phyloP scores from a whole-genome alignment of 2,329 filamentous ascomycete species.

The Penicillium brasilianum region DNA sequence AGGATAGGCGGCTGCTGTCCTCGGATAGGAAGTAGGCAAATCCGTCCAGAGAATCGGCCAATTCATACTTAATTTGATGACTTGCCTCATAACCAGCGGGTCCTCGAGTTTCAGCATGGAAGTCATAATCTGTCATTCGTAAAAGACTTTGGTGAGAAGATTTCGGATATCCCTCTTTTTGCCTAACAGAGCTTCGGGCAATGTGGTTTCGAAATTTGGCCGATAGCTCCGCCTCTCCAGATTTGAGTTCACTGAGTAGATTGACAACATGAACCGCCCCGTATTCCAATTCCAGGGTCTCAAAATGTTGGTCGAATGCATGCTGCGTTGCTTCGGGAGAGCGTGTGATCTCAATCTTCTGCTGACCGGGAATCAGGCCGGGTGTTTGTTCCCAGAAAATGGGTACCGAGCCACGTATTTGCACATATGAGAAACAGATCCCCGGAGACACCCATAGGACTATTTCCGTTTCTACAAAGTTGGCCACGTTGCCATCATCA shows the following conservation, averaged over 20 bases:
- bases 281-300: conserved; percentile 81
- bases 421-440: conserved; percentile 89
- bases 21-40: conserved; percentile 94
- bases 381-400: conserved; percentile 96
- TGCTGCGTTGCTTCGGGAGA: conserved; percentile 90
- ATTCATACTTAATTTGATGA: conserved; percentile 77
- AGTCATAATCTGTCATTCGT: conserved; percentile 87
- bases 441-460: conserved; percentile 81
- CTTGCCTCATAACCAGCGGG: conserved; percentile 88
- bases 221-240: conserved; percentile 82
- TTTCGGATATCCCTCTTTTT: conserved; percentile 55
- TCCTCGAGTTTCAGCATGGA: conserved; percentile 90
- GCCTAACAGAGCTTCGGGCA: conserved; percentile 72
- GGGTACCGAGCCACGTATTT: conserved; percentile 89
- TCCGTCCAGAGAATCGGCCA: conserved; percentile 77
- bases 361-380: conserved; percentile 85
- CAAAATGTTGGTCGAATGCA: conserved; percentile 94
- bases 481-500: conserved; percentile 95
- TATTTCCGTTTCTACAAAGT: conserved; percentile 98
- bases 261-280: conserved; percentile 93
- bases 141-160: conserved; percentile 74
- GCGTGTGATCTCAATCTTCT: conserved; percentile 90
- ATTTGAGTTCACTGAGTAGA: conserved; percentile 86
- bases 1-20: conserved; percentile 61
- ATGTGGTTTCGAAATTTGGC: conserved; percentile 80